Base-by-base conservation (phyloP, 192 early-diverging fungal genomes). In the Podila epicladia region DNA sequence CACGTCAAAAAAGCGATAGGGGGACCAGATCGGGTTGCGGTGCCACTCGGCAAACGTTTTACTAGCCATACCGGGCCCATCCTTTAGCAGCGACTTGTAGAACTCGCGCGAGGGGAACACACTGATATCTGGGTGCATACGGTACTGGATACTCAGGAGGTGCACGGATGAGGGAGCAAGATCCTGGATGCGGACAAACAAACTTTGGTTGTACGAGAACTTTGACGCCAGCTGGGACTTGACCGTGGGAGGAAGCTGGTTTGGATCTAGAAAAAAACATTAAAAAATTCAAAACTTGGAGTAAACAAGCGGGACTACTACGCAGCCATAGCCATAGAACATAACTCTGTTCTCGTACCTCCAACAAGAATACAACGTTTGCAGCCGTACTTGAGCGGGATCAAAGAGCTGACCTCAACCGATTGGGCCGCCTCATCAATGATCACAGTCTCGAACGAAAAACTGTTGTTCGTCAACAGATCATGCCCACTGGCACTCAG, bases 371-470 rank as follows among this genome's bases (percentile, higher is more conserved):
- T 88, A 69, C 93, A 94, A 28, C 93, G 88, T 48, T 92, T 90
- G 38, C 89, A 92, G 26, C 91, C 92, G 59, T 94, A 95, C 55
- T 93, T 92, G 15, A 98, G 75, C 22, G 97, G 97, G 76, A 99
- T 98, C 72, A 98, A 63, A 8, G 92, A 91, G 26, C 90, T 89
- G 15, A 97, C 85, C 79, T 99, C 97, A 31, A 96, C 91, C 4
- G 94, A 91, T 73, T 99, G 97, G 28, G 95, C 96, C 0, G 97
- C 97, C 82, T 99, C 97, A 74, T 99, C 97, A 64, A 99, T 94
- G 67, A 99, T 97, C 13, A 97, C 93, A 0, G 92, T 91, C 24
- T 91, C 90, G 78, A 97, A 98, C 9, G 86, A 84, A 41, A 93
- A 86, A 15, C 83, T 67, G 13, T 94, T 72, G 45, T 87, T 85